These are phyloP conservation scores for Hordeum pubiflorum DNA, from an alignment of 202 grass and related monocot genomes.

Conservation along the genomic window DNA sequence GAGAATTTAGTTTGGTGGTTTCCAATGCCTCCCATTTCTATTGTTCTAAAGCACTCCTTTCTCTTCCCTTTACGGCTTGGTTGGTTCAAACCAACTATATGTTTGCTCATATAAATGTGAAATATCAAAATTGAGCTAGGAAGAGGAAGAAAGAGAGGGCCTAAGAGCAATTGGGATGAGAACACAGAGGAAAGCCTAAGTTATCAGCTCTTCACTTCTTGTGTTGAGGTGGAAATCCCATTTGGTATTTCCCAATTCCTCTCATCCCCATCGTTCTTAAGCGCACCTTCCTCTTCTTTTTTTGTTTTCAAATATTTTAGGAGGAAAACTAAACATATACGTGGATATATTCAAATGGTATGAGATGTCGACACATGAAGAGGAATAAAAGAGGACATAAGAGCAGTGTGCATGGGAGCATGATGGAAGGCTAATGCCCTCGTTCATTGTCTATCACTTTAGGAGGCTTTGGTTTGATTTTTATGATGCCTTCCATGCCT, in stretches of 20 bases:
- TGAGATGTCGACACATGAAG: neutral
- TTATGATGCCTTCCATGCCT: neutral
- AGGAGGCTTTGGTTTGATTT: neutral
- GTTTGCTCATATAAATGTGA: neutral
- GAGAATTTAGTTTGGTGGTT: neutral
- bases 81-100: neutral
- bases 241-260: constrained; percentile 20
- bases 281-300: constrained; percentile 19
- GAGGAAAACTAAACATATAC: neutral
- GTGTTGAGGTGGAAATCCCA: neutral
- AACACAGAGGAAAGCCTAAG: constrained; percentile 23
- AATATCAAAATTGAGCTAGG: neutral
- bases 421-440: neutral
- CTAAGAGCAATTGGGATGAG: neutral
- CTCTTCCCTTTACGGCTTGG: neutral
- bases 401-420: neutral
- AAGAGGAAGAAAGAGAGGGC: constrained; percentile 16
- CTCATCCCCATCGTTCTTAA: constrained; percentile 33
- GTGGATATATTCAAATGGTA: neutral
- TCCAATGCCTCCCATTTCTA: neutral
- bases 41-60: neutral
- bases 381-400: no score
- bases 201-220: neutral
- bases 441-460: neutral
- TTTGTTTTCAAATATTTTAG: neutral